Percentiles rank a stretch among this genome's conserved stretches.
phyloP scores from a whole-genome alignment of 176 grass and related monocot species.

The Juncus inflexus region DNA sequence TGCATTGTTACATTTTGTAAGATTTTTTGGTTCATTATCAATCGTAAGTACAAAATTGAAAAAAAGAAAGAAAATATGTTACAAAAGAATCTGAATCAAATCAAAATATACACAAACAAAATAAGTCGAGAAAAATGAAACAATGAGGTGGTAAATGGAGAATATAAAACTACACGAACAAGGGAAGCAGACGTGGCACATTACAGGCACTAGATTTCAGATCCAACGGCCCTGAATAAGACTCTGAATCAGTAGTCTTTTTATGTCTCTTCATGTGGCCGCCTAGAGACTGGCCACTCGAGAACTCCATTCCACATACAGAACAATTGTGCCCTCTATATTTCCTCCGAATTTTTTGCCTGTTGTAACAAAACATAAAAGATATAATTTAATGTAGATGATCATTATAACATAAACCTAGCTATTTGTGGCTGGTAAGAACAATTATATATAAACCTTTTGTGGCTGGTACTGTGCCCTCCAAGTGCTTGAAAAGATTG shows the following conservation, averaged over 20 bases:
- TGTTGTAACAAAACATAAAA: constrained; percentile 42
- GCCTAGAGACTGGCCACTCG: constrained; percentile 72
- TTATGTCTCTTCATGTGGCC: constrained; percentile 72
- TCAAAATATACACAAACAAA: not conserved
- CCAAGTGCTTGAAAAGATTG: constrained; percentile 57
- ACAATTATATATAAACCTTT: not conserved
- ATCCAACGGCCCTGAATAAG: constrained; percentile 20
- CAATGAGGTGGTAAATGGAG: not conserved
- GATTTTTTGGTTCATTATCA: not conserved
- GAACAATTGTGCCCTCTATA: constrained; percentile 49
- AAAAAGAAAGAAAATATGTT: not conserved
- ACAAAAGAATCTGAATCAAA: not conserved
- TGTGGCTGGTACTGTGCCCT: constrained; percentile 65
- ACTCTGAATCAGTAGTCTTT: constrained; percentile 9
- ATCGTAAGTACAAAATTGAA: not conserved
- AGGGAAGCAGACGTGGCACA: constrained; percentile 13
- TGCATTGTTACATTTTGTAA: not conserved
- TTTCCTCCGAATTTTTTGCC: constrained; percentile 27
- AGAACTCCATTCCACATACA: constrained; percentile 68
- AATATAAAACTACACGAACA: constrained; percentile 13
- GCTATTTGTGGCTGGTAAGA: too few relatives aligned
- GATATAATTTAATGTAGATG: not conserved
- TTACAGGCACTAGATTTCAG: not conserved
- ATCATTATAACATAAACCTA: too few relatives aligned
- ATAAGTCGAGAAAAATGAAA: constrained; percentile 11